Base-by-base conservation (phyloP, 2,329 filamentous ascomycete species). In the Xylariales sp. region DNA sequence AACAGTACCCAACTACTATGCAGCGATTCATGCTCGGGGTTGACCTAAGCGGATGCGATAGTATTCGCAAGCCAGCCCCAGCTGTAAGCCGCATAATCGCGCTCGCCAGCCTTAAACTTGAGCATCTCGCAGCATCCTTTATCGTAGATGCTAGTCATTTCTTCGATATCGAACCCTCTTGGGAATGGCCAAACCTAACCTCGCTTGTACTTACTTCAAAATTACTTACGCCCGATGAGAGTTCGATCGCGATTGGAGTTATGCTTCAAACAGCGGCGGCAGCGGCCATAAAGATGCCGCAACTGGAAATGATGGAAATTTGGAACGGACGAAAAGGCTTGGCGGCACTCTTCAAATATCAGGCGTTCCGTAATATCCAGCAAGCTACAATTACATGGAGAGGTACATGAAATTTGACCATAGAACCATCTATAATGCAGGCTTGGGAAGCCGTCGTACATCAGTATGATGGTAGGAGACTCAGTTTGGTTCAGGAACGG, bases 241-340 rank as follows among this genome's bases (percentile, higher is more conserved):
- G 45, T 38, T n/a, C 48, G 25, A 24, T 14, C 24, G 20, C 50
- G 38, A 55, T 57, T 31, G 45, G 31, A 22, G 35, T 38, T 15
- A 53, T 59, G 51, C 48, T 60, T 41, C 47, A 40, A 44, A 47
- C 45, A 44, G 58, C 54, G 31, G 53, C 51, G 15, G 46, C 32
- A 32, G 46, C 46, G 37, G 58, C 57, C 20, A 51, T 53, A 18
- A 53, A 49, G 45, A 63, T 62, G 57, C 58, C 57, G 43, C 42
- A 35, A n/a, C 47, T 62, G 28, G 42, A 56, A 48, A 62, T 49
- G 40, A 58, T 62, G 56, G 57, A 62, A 47, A 59, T 62, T 37
- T 62, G 57, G 58, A 61, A 61, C 51, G 60, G 55, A 48, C 33
- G 44, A 51, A 51, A 56, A 48, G 55, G 58, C 4, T 40, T 58